Percentiles rank a stretch among this genome's conserved stretches.
phyloP scores from a whole-genome alignment of 129 eudicot species.

The Silybum marianum region DNA sequence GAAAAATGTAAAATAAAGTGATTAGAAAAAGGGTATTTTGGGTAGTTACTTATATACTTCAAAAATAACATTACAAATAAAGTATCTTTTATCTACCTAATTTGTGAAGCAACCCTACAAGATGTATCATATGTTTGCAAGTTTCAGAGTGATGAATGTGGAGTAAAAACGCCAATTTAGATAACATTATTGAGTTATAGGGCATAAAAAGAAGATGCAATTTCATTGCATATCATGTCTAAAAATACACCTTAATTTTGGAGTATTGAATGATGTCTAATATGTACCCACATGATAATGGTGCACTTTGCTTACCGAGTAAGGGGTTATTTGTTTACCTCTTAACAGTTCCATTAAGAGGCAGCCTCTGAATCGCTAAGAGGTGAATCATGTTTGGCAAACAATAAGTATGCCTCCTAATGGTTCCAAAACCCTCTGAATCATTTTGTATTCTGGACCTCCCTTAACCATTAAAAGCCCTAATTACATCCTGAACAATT shows the following conservation, averaged over 20 bases:
- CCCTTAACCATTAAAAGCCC: no score
- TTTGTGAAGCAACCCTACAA: background rate
- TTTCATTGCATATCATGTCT: background rate
- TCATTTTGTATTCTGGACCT: no score
- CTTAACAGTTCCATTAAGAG: no score
- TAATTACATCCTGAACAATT: no score
- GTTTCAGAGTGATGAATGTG: background rate
- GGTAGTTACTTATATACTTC: no score
- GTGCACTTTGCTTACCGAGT: background rate
- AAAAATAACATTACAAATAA: background rate
- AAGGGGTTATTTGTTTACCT: no score
- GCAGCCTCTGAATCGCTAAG: no score
- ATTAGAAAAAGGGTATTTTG: no score
- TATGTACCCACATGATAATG: background rate
- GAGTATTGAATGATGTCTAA: background rate
- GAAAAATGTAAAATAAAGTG: background rate
- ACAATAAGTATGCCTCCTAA: no score
- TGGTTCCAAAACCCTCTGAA: no score
- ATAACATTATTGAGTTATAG: background rate
- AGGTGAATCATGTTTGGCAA: no score
- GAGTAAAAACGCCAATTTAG: background rate
- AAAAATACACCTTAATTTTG: background rate
- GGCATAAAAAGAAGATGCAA: background rate
- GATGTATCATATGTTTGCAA: background rate
- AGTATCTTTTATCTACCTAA: background rate